These are phyloP conservation scores for Oryza meridionalis DNA, from an alignment of 176 grass and related monocot genomes.

Conservation along the genomic window DNA sequence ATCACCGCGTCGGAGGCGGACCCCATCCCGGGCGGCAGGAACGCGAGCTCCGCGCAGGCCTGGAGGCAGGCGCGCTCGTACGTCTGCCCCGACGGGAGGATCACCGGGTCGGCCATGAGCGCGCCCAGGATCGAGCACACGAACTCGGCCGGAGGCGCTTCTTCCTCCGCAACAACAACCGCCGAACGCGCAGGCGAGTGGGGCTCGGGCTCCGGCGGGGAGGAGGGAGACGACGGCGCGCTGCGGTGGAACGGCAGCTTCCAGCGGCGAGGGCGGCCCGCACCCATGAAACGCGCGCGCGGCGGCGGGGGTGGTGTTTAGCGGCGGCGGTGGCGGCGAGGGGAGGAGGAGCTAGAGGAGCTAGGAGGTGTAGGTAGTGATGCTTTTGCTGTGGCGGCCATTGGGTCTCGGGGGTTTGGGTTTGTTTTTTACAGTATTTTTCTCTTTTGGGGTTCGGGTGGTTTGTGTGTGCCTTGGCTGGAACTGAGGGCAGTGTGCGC, in stretches of 20 bases:
- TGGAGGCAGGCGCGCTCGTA: constrained; percentile 74
- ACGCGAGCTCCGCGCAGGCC: constrained; percentile 63
- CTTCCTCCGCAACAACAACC: constrained; percentile 7
- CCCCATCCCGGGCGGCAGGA: constrained; percentile 44
- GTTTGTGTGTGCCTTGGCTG: constrained; percentile 41
- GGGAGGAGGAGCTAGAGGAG: neutral
- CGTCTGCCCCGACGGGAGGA: constrained; percentile 63
- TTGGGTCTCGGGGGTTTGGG: neutral
- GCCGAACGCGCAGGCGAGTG: constrained; percentile 39
- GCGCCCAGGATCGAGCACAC: constrained; percentile 56
- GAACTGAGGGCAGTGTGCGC: neutral
- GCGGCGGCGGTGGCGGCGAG: neutral
- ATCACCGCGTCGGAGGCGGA: constrained; percentile 39
- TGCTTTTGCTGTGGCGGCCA: constrained; percentile 38
- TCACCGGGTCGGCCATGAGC: constrained; percentile 85
- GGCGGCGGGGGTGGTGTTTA: neutral
- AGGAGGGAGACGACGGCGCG: constrained; percentile 27
- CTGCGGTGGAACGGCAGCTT: constrained; percentile 71
- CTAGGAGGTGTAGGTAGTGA: neutral
- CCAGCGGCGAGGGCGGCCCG: constrained; percentile 60
- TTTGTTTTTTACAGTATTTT: neutral
- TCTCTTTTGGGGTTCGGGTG: constrained; percentile 44
- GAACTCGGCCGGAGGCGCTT: constrained; percentile 54
- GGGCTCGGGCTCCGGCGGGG: neutral
- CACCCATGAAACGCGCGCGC: constrained; percentile 40